Evolutionary conservation across 2,329 filamentous ascomycete species (phyloP), one percentile per base, ranked within the genome.

Genomic region (Claviceps cyperi): DNA sequence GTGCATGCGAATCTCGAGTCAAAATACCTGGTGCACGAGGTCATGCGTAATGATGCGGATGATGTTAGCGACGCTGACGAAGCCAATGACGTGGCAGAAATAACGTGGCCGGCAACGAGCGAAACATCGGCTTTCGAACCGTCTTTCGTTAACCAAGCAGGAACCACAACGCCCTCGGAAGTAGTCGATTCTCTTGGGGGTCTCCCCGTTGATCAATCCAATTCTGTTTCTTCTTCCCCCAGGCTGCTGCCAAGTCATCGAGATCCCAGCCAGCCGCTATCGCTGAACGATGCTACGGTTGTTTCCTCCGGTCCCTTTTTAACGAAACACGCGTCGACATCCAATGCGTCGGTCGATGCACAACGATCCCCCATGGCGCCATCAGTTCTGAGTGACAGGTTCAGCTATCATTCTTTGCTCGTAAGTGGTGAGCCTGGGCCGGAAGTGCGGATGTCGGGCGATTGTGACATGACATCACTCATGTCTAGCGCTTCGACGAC

Each of bases 401-500:
- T 80, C 51, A 78, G 73, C 38, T 83, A 86, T 61, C 80, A 81
- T 51, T 87, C 84, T 2, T 69, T 86, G 35, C 71, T 86, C 5
- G 76, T 87, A 64, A 83, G 84, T 49, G 83, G 84, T 49, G 84
- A 89, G 55, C 83, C 83, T 19, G 83, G 82, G 0, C 84, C 83
- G 0, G 84, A 88, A 58, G 69, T 80, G 6, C 79, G 84, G 45
- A 76, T 84, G 37, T 90, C 85, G 0, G 73, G 81, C 35, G 82
- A 85, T 54, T 67, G 67, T 43, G 84, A 86, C 56, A 80, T 86
- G 14, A 84, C 85, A 2, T 89, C 85, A 2, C 66, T 76, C 55
- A 86, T 83, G 1, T 88, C 83, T 60, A 87, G 83, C 60, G 81
- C 83, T 56, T 89, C 86, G 9, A 87, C 83, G 9, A 86, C 83